A percentile compares a stretch with the other conserved stretches of the same genome.
Conservation (phyloP, 768 basidiomycete species). For the Dentipellis fragilis region DNA sequence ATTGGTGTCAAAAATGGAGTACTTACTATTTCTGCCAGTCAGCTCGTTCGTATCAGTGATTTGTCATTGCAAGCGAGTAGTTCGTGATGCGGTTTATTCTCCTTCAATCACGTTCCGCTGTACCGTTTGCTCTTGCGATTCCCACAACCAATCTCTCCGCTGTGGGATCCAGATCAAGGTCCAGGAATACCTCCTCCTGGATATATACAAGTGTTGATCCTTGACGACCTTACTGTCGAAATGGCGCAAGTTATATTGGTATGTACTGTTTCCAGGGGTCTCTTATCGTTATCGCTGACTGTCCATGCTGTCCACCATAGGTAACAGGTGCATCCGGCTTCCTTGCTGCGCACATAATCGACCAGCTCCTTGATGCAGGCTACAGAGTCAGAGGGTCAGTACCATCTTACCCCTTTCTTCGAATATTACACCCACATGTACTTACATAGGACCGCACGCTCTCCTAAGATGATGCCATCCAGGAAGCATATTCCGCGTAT, state of each 20-base stretch:
- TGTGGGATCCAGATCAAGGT: too few relatives aligned
- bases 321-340: constrained; percentile 37
- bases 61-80: too few relatives aligned
- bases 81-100: too few relatives aligned
- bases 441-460: constrained; percentile 12
- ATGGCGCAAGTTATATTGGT: background rate
- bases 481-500: constrained; percentile 7
- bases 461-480: constrained; percentile 9
- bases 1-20: too few relatives aligned
- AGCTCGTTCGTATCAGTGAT: too few relatives aligned
- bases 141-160: too few relatives aligned
- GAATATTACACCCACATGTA: background rate
- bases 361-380: constrained; percentile 32
- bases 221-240: too few relatives aligned
- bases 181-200: too few relatives aligned
- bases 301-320: constrained; percentile 14
- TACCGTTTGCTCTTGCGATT: too few relatives aligned
- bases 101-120: too few relatives aligned
- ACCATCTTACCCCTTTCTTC: background rate
- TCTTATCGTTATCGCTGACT: background rate
- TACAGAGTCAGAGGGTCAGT: constrained; percentile 37
- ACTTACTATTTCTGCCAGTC: too few relatives aligned
- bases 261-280: background rate
- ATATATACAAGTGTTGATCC: too few relatives aligned
- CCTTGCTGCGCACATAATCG: constrained; percentile 15